phyloP scores from a whole-genome alignment of 306 rosid species.

The Styphnolobium japonicum region DNA sequence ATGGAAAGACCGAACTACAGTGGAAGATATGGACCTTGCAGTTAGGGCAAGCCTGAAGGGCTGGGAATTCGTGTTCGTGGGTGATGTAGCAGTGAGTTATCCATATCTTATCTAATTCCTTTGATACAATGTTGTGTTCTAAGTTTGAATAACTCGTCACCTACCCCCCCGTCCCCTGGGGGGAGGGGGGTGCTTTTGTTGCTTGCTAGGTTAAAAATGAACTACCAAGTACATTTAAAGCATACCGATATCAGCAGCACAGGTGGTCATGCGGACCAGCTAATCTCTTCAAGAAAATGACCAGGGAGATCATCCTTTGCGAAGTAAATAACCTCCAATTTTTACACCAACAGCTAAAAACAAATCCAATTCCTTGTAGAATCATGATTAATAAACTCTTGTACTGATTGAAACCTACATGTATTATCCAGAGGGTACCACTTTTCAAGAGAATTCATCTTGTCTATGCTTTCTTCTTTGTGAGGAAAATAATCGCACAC shows the following conservation, averaged over 20 bases:
- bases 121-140: background rate
- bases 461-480: constrained; percentile 56
- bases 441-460: constrained; percentile 52
- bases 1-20: constrained; percentile 62
- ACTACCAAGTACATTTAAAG: constrained; percentile 54
- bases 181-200: background rate
- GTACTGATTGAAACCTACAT: constrained; percentile 25
- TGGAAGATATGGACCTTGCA: constrained; percentile 63
- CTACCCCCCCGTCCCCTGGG: background rate
- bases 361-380: background rate
- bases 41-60: constrained; percentile 60
- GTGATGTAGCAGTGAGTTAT: constrained; percentile 48
- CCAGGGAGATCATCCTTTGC: constrained; percentile 44
- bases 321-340: constrained; percentile 31
- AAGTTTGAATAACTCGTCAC: constrained; percentile 8
- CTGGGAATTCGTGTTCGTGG: constrained; percentile 54
- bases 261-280: constrained; percentile 62
- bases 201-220: constrained; percentile 55
- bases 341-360: background rate
- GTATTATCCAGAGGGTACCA: constrained; percentile 44
- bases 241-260: constrained; percentile 49
- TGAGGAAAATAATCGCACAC: constrained; percentile 54
- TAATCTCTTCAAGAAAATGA: constrained; percentile 54
- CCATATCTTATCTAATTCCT: constrained; percentile 1
- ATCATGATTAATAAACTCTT: constrained; percentile 16